phyloP scores from a whole-genome alignment of 257 asterid genomes.

The Scutellaria minor region DNA sequence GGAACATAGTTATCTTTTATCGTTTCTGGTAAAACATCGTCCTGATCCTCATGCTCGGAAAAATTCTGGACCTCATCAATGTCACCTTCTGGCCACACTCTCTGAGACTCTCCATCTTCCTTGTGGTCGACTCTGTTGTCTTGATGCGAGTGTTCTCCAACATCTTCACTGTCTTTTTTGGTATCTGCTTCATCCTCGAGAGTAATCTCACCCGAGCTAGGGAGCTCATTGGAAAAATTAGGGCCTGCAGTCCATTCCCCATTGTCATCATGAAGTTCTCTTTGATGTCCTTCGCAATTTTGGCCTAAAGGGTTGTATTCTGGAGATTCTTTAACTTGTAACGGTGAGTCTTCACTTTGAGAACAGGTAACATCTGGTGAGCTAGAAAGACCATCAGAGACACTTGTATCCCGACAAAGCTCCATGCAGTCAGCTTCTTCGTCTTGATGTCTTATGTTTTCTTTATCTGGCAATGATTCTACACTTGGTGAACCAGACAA shows the following conservation, averaged over 20 bases:
- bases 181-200: slow-evolving; percentile 31
- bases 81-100: slow-evolving; percentile 32
- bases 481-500: slow-evolving; percentile 34
- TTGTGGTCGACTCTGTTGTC: slow-evolving; percentile 25
- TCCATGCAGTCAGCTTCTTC: slow-evolving; percentile 29
- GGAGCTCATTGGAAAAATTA: slow-evolving; percentile 46
- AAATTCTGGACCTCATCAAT: slow-evolving; percentile 25
- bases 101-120: slow-evolving; percentile 31
- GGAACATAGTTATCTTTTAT: slow-evolving; percentile 15
- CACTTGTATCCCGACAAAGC: slow-evolving; percentile 37
- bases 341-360: slow-evolving; percentile 35
- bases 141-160: slow-evolving; percentile 30
- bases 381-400: slow-evolving; percentile 39
- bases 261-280: slow-evolving; percentile 33
- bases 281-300: slow-evolving; percentile 26
- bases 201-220: slow-evolving; percentile 51
- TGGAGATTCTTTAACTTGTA: slow-evolving; percentile 32
- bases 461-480: slow-evolving; percentile 39
- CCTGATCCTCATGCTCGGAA: slow-evolving; percentile 36
- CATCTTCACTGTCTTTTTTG: slow-evolving; percentile 30
- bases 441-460: slow-evolving; percentile 23
- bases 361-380: slow-evolving; percentile 38
- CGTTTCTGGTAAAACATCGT: slow-evolving; percentile 34
- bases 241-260: slow-evolving; percentile 33
- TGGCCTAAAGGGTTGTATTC: slow-evolving; percentile 32